Conservation (phyloP, 192 early-diverging fungal genomes). For the Neocallimastix lanati region DNA sequence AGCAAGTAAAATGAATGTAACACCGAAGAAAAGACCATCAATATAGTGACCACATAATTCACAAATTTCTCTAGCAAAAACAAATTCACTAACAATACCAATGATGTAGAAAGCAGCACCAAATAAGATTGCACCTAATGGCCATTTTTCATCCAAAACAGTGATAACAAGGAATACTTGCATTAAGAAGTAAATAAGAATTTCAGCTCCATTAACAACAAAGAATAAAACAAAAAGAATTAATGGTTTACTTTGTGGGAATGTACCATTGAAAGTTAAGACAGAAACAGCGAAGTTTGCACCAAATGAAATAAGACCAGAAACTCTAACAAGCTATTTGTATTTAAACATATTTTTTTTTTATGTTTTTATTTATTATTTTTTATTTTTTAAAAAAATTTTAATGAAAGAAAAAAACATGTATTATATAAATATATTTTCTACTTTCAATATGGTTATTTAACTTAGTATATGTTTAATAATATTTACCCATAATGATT, state of each 20-base stretch:
- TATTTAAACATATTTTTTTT: no score
- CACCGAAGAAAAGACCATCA: constrained; percentile 92
- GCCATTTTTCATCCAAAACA: constrained; percentile 91
- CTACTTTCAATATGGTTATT: no score
- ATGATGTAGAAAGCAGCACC: constrained; percentile 69
- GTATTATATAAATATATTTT: no score
- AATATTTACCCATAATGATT: constrained; percentile 73
- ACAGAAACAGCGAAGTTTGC: constrained; percentile 62
- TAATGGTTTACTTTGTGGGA: constrained; percentile 40
- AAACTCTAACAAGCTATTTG: background rate
- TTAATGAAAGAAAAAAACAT: no score
- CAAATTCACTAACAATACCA: constrained; percentile 66
- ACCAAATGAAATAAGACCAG: constrained; percentile 20
- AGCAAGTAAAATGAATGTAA: constrained; percentile 68
- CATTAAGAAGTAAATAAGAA: constrained; percentile 68
- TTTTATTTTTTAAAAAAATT: no score
- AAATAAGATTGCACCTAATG: constrained; percentile 83
- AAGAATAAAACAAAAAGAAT: constrained; percentile 75
- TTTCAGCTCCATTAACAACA: constrained; percentile 61
- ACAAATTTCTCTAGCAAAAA: constrained; percentile 68
- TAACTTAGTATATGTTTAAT: no score
- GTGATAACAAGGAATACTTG: constrained; percentile 89
- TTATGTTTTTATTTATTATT: no score
- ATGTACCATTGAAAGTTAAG: constrained; percentile 59
- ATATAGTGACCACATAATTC: constrained; percentile 82